Conservation (phyloP, 2,329 filamentous ascomycete species). For the Macrophomina tecta region DNA sequence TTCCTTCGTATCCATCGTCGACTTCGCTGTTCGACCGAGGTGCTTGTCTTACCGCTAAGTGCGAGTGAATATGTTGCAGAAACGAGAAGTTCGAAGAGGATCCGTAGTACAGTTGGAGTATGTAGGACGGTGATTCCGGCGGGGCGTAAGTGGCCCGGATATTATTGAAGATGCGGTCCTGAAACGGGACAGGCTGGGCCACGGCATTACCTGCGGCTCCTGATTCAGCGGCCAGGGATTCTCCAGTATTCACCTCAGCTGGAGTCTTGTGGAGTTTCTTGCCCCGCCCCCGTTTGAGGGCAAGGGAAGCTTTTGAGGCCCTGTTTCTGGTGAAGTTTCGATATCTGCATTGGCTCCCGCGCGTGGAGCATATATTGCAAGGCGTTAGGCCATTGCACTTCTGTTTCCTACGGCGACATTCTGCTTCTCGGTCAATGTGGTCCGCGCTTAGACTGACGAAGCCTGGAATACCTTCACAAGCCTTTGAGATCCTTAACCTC, state of each 20-base stretch:
- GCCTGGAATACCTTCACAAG: too few relatives aligned
- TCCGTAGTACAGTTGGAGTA: constrained; percentile 23
- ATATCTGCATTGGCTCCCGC: constrained; percentile 11
- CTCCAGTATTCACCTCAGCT: too few relatives aligned
- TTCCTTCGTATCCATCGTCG: constrained; percentile 3
- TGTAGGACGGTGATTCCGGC: neutral
- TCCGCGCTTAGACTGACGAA: too few relatives aligned
- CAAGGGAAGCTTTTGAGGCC: neutral
- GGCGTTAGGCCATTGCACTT: constrained; percentile 19
- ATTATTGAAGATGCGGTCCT: constrained; percentile 19
- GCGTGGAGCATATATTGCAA: constrained; percentile 13
- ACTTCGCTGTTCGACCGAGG: neutral
- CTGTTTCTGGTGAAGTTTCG: constrained; percentile 1
- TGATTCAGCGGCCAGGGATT: neutral
- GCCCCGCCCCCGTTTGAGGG: neutral
- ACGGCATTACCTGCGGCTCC: neutral
- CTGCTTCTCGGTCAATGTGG: neutral
- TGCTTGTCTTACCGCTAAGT: neutral
- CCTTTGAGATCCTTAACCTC: too few relatives aligned
- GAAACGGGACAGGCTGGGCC: neutral
- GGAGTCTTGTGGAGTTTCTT: neutral
- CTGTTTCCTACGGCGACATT: constrained; percentile 26
- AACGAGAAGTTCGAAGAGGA: constrained; percentile 23
- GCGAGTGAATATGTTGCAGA: constrained; percentile 23
- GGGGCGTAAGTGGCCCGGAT: constrained; percentile 16